These are phyloP conservation scores for Letharia columbiana DNA, from an alignment of 495 filamentous ascomycete species.

Conservation along the genomic window DNA sequence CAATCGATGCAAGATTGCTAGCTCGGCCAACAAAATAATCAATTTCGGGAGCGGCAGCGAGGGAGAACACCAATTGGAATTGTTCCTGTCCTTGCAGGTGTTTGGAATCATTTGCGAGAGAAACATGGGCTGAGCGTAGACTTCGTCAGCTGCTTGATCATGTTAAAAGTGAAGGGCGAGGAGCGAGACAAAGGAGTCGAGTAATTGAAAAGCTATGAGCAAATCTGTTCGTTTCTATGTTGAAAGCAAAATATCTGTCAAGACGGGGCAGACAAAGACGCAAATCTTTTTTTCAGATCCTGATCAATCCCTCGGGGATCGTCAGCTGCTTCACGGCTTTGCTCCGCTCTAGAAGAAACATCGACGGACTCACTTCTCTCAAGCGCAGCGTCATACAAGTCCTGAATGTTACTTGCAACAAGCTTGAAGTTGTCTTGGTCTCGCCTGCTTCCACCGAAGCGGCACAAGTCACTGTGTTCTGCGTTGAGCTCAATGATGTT, in stretches of 20 bases:
- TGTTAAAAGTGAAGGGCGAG: too few relatives aligned
- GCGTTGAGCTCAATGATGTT: slow-evolving; percentile 18
- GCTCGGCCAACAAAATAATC: not conserved
- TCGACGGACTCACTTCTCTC: not conserved
- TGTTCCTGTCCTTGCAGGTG: not conserved
- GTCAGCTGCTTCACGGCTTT: too few relatives aligned
- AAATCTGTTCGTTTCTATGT: too few relatives aligned
- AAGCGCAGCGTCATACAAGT: slow-evolving; percentile 9
- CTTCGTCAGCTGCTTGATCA: too few relatives aligned
- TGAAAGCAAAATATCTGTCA: too few relatives aligned
- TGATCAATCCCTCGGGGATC: too few relatives aligned
- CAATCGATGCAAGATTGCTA: not conserved
- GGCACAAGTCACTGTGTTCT: slow-evolving; percentile 15
- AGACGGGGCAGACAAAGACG: too few relatives aligned
- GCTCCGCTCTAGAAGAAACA: not conserved
- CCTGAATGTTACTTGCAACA: slow-evolving; percentile 15
- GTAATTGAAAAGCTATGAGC: too few relatives aligned
- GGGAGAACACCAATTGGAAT: not conserved
- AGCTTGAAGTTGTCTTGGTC: slow-evolving; percentile 15
- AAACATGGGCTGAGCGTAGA: too few relatives aligned
- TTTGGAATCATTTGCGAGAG: too few relatives aligned
- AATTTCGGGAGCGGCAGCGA: not conserved
- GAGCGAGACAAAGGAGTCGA: too few relatives aligned
- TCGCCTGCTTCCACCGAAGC: slow-evolving; percentile 5
- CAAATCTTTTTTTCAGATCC: too few relatives aligned